A percentile compares a stretch with the other conserved stretches of the same genome.
phyloP scores from a whole-genome alignment of 305 asterid species.

The Solanum aculeatissimum region DNA sequence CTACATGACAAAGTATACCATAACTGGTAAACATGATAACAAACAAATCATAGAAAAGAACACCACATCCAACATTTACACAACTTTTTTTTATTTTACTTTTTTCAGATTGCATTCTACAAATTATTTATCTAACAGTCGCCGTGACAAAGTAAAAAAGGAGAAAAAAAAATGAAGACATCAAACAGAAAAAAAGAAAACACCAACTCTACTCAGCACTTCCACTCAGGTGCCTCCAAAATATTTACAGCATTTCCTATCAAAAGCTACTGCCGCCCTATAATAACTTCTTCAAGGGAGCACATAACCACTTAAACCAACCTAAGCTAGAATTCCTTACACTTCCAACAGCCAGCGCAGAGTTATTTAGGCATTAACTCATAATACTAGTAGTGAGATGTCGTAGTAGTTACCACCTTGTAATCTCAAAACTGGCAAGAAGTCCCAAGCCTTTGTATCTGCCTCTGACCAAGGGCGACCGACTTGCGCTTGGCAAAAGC shows the following conservation, averaged over 20 bases:
- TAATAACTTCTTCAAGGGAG: constrained; percentile 7
- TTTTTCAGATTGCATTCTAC: constrained; percentile 21
- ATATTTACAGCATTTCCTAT: constrained; percentile 46
- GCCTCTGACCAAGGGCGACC: constrained; percentile 46
- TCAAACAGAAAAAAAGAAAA: constrained; percentile 9
- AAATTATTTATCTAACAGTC: constrained; percentile 64
- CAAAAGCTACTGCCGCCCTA: constrained; percentile 5
- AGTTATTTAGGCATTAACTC: constrained; percentile 15
- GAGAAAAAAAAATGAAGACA: constrained; percentile 12
- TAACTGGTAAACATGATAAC: not conserved
- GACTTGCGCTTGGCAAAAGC: constrained; percentile 67
- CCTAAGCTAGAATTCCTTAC: constrained; percentile 23
- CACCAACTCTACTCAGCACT: constrained; percentile 26
- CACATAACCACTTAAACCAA: constrained; percentile 11
- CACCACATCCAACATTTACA: not conserved
- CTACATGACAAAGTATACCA: not conserved
- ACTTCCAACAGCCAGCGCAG: constrained; percentile 24
- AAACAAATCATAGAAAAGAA: not conserved
- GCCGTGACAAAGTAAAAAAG: not conserved
- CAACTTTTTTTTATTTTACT: constrained; percentile 1
- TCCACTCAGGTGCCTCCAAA: constrained; percentile 30
- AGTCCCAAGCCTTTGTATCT: constrained; percentile 93
- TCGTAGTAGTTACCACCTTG: constrained; percentile 3
- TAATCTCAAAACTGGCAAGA: constrained; percentile 94
- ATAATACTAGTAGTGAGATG: constrained; percentile 3